Evolutionary conservation across 2,329 filamentous ascomycete species (phyloP).

Genomic region (Hymenoscyphus fructigenus): DNA sequence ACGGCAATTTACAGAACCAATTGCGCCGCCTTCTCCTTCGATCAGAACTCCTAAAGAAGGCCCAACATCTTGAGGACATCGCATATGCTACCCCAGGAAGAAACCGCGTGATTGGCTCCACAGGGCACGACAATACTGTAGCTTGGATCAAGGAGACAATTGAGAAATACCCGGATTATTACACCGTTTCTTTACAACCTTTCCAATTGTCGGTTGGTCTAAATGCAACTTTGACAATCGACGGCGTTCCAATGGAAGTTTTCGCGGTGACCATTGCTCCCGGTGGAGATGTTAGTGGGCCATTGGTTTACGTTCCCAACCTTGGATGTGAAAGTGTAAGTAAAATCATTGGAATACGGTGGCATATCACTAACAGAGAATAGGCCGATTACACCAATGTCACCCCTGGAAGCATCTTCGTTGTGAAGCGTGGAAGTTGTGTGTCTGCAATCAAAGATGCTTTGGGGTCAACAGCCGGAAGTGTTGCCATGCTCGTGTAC

Average conservation of each 20-base stretch:
- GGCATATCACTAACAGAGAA: background rate
- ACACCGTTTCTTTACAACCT: constrained; percentile 46
- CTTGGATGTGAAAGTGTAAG: constrained; percentile 22
- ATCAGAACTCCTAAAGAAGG: constrained; percentile 21
- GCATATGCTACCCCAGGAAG: constrained; percentile 19
- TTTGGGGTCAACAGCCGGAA: constrained; percentile 65
- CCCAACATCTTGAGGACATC: constrained; percentile 19
- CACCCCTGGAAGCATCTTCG: constrained; percentile 63
- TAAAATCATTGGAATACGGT: background rate
- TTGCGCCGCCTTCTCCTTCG: constrained; percentile 17
- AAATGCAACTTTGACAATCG: constrained; percentile 16
- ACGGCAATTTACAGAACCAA: constrained; percentile 16
- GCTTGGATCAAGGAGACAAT: constrained; percentile 46
- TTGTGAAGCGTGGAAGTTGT: constrained; percentile 68
- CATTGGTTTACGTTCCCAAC: constrained; percentile 21
- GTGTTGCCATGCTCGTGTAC: constrained; percentile 68
- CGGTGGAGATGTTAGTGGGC: constrained; percentile 15
- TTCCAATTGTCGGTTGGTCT: constrained; percentile 34
- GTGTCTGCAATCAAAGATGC: constrained; percentile 68
- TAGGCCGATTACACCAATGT: constrained; percentile 56
- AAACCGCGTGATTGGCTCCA: constrained; percentile 23
- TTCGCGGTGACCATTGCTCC: constrained; percentile 19
- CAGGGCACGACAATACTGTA: constrained; percentile 43
- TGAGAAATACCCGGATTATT: constrained; percentile 29
- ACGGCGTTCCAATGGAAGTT: constrained; percentile 11